Evolutionary conservation across 1,284 basidiomycete species (phyloP), one percentile per base, ranked within the genome.

Genomic region (Pseudozyma sp.): DNA sequence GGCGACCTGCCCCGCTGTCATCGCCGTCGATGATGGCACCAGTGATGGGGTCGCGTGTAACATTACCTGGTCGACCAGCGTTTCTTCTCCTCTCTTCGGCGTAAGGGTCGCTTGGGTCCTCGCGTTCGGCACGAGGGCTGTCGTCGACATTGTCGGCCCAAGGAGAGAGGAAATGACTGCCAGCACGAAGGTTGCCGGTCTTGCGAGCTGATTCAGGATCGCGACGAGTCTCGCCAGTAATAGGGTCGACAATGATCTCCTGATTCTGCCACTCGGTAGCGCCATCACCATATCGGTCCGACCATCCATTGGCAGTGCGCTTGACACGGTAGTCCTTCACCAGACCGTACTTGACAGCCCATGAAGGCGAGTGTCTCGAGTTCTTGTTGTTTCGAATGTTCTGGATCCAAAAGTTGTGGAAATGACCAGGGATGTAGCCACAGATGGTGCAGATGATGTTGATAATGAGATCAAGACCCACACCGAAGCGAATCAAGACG

Each of bases 331-430:
- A 77, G 60, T 77, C 75, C 57, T 79, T 75, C 42, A 79, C 77
- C 36, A 79, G 64, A 40, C 76, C 76, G 45, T 73, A 73, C 16
- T 44, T 36, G 85, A 93, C 88, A 0, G 92, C 93, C 95, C 95
- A 98, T 84, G 96, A 94, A 16, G 95, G 95, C 21, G 95, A 97
- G 61, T 95, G 91, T 34, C 89, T 88, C 82, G 92, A 89, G 79
- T 90, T 95, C 87, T 95, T 93, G 88, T 97, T 97, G 87, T 97
- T 97, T 58, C 95, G 89, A 76, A 98, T 91, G 86, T 96, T 97
- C 90, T 78, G 73, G 71, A 95, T 93, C 87, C 95, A 96, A 85
- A 96, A 96, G 84, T 95, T 95, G 86, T 93, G 92, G 53, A 86
- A 89, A 83, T 95, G 93, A 59, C 70, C 67, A 10, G 71, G 79